These are phyloP conservation scores for Hansfordia pulvinata DNA, from an alignment of 2,329 filamentous ascomycete species.

Conservation along the genomic window DNA sequence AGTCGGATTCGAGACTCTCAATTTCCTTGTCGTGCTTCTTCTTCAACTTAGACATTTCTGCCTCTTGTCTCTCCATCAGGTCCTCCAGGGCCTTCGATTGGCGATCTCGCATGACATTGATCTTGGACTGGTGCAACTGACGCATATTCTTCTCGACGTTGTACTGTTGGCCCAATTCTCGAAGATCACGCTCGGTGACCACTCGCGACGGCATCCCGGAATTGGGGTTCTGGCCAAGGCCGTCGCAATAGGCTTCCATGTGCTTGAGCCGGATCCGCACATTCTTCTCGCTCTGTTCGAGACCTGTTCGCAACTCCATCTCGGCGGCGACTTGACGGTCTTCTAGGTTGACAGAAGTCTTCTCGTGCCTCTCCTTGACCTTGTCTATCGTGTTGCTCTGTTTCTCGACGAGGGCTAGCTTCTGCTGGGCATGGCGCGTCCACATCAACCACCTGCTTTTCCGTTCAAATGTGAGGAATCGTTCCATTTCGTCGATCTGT, in stretches of 20 bases:
- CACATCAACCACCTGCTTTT: slow-evolving; percentile 35
- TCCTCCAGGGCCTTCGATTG: slow-evolving; percentile 50
- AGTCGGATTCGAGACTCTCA: slow-evolving; percentile 30
- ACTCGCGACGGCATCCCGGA: slow-evolving; percentile 30
- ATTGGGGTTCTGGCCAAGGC: slow-evolving; percentile 27
- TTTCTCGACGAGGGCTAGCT: slow-evolving; percentile 28
- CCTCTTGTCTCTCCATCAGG: slow-evolving; percentile 37
- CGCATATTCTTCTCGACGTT: slow-evolving; percentile 45
- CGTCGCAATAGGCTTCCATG: slow-evolving; percentile 53
- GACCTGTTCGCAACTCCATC: slow-evolving; percentile 38
- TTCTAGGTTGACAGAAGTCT: slow-evolving; percentile 40
- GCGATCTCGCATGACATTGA: slow-evolving; percentile 52
- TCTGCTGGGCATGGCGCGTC: slow-evolving; percentile 33
- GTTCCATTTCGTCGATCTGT: slow-evolving; percentile 35
- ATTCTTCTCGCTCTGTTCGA: slow-evolving; percentile 43
- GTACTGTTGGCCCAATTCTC: slow-evolving; percentile 47
- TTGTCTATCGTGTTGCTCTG: slow-evolving; percentile 33
- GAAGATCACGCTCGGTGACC: slow-evolving; percentile 45
- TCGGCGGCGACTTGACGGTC: slow-evolving; percentile 49
- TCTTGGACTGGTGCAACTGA: slow-evolving; percentile 42
- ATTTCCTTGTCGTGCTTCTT: slow-evolving; percentile 32
- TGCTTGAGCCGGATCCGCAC: slow-evolving; percentile 45
- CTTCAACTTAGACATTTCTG: slow-evolving; percentile 31
- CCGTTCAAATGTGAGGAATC: slow-evolving; percentile 35
- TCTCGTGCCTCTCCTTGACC: slow-evolving; percentile 40